Percentiles rank a stretch among this genome's conserved stretches.
Conservation (phyloP, 2,329 filamentous ascomycete genomes). For the Pezicula neosporulosa region DNA sequence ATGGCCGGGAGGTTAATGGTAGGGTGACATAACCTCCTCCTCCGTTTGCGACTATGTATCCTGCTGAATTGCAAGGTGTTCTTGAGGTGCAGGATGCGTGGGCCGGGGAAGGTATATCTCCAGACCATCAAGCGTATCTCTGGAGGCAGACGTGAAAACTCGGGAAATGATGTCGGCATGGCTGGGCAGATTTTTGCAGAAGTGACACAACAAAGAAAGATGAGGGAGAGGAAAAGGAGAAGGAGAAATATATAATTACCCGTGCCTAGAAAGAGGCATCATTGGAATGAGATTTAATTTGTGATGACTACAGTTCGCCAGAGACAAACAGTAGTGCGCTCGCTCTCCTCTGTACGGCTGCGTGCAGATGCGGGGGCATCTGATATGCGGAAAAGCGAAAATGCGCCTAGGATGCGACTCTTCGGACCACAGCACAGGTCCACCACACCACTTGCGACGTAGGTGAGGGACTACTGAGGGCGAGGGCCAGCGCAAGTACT, state of each 20-base stretch:
- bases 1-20: neutral
- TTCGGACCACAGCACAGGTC: no score
- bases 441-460: no score
- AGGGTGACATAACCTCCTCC: neutral
- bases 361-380: no score
- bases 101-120: slow-evolving; percentile 38
- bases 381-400: no score
- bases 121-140: slow-evolving; percentile 31
- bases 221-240: neutral
- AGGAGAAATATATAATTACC: neutral
- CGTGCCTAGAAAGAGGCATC: neutral
- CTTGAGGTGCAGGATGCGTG: slow-evolving; percentile 32
- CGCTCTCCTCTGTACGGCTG: no score
- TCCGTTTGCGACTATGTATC: neutral
- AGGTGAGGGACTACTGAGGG: no score
- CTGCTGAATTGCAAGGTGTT: neutral
- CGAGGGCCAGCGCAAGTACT: no score
- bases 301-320: neutral
- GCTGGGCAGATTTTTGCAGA: neutral
- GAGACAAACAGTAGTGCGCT: no score
- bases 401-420: no score
- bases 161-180: neutral
- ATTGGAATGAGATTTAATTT: neutral
- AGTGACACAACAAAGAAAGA: neutral
- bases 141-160: slow-evolving; percentile 1